Percentiles rank a stretch among this genome's conserved stretches.
Conservation (phyloP, 2,329 filamentous ascomycete species). For the Verticillium alfalfae region DNA sequence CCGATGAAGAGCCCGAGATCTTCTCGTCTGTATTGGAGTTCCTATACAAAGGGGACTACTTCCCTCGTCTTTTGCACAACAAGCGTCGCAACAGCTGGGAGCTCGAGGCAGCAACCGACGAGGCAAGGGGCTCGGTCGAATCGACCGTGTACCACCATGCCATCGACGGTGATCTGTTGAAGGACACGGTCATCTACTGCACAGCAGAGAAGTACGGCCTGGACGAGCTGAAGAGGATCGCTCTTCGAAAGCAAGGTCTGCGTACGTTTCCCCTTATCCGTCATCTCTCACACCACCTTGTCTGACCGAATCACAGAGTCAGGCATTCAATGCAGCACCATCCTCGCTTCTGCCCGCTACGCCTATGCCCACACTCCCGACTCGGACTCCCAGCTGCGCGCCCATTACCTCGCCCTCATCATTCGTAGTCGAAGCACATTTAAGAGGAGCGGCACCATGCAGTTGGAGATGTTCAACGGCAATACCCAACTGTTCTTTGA, state of each 20-base stretch:
- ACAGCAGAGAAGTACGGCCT: slow-evolving; percentile 79
- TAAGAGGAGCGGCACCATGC: slow-evolving; percentile 92
- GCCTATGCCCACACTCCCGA: slow-evolving; percentile 87
- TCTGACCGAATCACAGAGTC: slow-evolving; percentile 43
- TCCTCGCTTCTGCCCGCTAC: slow-evolving; percentile 80
- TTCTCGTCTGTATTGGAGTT: slow-evolving; percentile 88
- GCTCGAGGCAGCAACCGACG: slow-evolving; percentile 57
- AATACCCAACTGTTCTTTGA: slow-evolving; percentile 85
- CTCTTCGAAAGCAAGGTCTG: slow-evolving; percentile 83
- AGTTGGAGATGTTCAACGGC: slow-evolving; percentile 86
- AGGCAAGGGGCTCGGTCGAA: slow-evolving; percentile 43
- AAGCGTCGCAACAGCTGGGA: slow-evolving; percentile 77
- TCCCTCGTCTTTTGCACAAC: slow-evolving; percentile 75
- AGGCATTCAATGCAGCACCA: slow-evolving; percentile 78
- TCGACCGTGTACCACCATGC: slow-evolving; percentile 65
- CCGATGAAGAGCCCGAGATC: slow-evolving; percentile 83
- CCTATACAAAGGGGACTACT: slow-evolving; percentile 92
- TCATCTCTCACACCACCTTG: background rate
- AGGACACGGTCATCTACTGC: slow-evolving; percentile 89
- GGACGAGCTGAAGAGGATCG: slow-evolving; percentile 76
- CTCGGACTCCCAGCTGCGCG: slow-evolving; percentile 82
- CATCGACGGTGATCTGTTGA: slow-evolving; percentile 64
- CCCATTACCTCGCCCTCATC: slow-evolving; percentile 88
- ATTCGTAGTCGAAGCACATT: slow-evolving; percentile 84
- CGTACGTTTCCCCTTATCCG: slow-evolving; percentile 40